These are phyloP conservation scores for Firmiana major DNA, from an alignment of 345 rosid species.

Conservation along the genomic window DNA sequence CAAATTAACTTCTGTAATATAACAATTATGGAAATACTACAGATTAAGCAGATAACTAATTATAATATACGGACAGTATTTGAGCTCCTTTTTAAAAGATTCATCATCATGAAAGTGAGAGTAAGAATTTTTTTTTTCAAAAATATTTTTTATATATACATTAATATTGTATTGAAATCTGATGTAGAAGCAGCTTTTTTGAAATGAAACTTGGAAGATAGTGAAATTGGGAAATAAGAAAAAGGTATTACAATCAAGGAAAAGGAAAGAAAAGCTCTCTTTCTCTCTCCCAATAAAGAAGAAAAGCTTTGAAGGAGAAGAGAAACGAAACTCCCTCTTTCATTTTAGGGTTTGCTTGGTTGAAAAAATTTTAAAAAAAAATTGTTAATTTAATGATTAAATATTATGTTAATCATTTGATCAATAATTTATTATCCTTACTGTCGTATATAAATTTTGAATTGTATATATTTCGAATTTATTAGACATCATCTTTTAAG, in stretches of 20 bases:
- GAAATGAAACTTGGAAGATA: slow-evolving; percentile 36
- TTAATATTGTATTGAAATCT: not conserved
- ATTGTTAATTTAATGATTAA: no score
- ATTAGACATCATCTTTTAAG: no score
- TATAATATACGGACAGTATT: not conserved
- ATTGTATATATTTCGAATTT: no score
- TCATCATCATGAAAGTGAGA: not conserved
- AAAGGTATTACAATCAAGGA: slow-evolving; percentile 15
- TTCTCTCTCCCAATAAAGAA: not conserved
- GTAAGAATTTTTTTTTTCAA: not conserved
- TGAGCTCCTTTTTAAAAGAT: not conserved
- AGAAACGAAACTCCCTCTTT: not conserved
- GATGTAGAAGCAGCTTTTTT: slow-evolving; percentile 25
- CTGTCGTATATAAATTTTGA: no score
- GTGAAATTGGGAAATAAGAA: slow-evolving; percentile 26
- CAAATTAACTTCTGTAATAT: not conserved
- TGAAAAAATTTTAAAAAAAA: no score
- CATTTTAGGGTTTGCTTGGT: no score
- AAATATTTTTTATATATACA: no score
- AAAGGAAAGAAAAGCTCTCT: slow-evolving; percentile 17
- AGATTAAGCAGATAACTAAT: not conserved
- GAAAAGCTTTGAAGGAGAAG: slow-evolving; percentile 21
- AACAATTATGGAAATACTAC: not conserved
- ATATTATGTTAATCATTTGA: no score
- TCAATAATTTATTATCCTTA: no score